Evolutionary conservation across 176 grass and related monocot genomes (phyloP).

Genomic region (Musa schizocarpa): DNA sequence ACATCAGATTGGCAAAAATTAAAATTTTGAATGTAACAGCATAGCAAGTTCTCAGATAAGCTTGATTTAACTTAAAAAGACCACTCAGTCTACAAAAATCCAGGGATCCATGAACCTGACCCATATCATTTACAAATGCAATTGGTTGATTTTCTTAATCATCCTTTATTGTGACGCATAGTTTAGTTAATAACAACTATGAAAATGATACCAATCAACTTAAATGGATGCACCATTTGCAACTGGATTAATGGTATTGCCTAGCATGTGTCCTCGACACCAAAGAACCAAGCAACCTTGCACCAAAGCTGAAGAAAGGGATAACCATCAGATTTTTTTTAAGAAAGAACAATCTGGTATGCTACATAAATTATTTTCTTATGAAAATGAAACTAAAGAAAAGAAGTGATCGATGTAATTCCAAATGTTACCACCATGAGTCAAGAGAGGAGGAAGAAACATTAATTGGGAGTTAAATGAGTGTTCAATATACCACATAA

Average conservation of each 20-base stretch:
- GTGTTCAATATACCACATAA: too few relatives aligned
- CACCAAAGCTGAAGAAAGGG: constrained; percentile 57
- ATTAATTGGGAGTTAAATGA: too few relatives aligned
- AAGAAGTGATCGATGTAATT: neutral
- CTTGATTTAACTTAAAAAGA: too few relatives aligned
- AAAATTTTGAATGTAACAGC: too few relatives aligned
- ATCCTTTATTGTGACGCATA: neutral
- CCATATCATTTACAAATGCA: neutral
- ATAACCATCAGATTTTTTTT: constrained; percentile 1
- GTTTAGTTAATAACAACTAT: neutral
- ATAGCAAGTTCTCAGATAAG: too few relatives aligned
- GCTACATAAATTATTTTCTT: neutral
- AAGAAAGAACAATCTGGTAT: neutral
- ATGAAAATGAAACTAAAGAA: neutral
- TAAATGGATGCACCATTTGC: constrained; percentile 37
- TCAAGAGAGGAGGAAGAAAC: too few relatives aligned
- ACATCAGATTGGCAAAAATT: too few relatives aligned
- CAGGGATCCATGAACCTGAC: too few relatives aligned
- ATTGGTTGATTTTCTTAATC: neutral
- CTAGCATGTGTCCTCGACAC: constrained; percentile 73
- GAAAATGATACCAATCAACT: neutral
- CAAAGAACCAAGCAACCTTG: constrained; percentile 77
- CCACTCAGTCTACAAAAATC: too few relatives aligned
- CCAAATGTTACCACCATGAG: too few relatives aligned
- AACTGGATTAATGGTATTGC: constrained; percentile 83